phyloP scores from a whole-genome alignment of 257 asterid species.

The Jasminum sambac region DNA sequence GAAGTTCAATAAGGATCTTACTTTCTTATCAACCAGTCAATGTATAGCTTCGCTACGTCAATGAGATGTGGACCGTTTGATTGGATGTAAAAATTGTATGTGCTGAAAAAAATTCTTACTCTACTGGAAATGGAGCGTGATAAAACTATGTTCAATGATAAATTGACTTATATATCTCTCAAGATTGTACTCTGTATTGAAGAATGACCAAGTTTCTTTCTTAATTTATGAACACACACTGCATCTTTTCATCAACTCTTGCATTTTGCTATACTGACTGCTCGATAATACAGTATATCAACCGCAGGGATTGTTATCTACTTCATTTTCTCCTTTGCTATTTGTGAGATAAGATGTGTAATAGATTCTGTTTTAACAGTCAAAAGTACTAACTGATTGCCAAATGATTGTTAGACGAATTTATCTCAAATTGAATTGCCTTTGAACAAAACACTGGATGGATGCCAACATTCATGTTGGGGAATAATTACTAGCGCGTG shows the following conservation, averaged over 20 bases:
- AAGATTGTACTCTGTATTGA: neutral
- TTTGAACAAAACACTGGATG: neutral
- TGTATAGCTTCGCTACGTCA: neutral
- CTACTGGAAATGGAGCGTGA: neutral
- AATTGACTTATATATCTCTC: neutral
- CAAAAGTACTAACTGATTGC: neutral
- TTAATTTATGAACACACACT: neutral
- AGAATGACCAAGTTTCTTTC: neutral
- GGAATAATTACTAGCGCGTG: neutral
- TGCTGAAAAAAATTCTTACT: neutral
- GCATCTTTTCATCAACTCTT: neutral
- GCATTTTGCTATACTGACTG: neutral
- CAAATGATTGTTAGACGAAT: neutral
- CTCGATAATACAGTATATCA: neutral
- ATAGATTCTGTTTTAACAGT: neutral
- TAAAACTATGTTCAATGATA: neutral
- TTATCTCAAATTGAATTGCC: neutral
- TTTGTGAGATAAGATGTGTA: neutral
- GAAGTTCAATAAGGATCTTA: slow-evolving; percentile 4
- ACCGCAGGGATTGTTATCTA: neutral
- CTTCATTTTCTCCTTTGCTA: neutral
- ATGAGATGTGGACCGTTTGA: neutral
- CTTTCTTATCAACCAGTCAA: neutral
- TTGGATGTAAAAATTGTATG: neutral
- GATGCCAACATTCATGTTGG: neutral